Evolutionary conservation across 441 rosid species (phyloP), one percentile per base, ranked within the genome.

Genomic region (Viola pubescens): DNA sequence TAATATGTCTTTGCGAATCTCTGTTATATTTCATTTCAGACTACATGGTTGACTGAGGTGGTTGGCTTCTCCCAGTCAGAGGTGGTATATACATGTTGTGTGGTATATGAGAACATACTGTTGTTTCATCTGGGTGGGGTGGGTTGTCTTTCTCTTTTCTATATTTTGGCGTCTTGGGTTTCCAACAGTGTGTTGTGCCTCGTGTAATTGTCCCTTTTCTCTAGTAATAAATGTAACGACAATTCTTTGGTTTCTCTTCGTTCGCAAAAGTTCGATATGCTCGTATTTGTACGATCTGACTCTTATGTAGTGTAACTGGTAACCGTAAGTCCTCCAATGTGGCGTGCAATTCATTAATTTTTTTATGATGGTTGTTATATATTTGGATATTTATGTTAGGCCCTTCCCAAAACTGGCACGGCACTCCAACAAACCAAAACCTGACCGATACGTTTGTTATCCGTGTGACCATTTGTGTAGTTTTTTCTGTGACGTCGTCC

Each of bases 71-170:
- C 34, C 34, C 34, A 44, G 65, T 60, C 51, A 8, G 63, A 43
- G 61, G 55, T 44, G 58, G 69, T 56, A 63, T 54, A 70, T 63
- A 69, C 56, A 40, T 64, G 43, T 64, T 56, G n/a, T 46, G 9
- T 45, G 41, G 56, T 48, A 54, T 1, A 34, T 45, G 58, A 56
- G 56, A 56, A 12, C 60, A 44, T 49, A 44, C 19, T 26, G 61
- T 52, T 63, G 26, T 39, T 49, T 61, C 49, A 12, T 43, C 38
- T 58, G 60, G 66, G 49, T 37, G 37, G 70, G 48, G 52, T 60
- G 48, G 19, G 19, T 16, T 16, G 19, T 16, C 45, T 26, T 54
- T 16, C 6, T 55, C 26, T 46, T 42, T 48, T 53, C 19, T 57
- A 42, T 56, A 41, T 54, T 57, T 52, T 58, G 71, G 64, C 53